These are phyloP conservation scores for Paramyrothecium roridum DNA, from an alignment of 2,329 filamentous ascomycete genomes.

Conservation along the genomic window DNA sequence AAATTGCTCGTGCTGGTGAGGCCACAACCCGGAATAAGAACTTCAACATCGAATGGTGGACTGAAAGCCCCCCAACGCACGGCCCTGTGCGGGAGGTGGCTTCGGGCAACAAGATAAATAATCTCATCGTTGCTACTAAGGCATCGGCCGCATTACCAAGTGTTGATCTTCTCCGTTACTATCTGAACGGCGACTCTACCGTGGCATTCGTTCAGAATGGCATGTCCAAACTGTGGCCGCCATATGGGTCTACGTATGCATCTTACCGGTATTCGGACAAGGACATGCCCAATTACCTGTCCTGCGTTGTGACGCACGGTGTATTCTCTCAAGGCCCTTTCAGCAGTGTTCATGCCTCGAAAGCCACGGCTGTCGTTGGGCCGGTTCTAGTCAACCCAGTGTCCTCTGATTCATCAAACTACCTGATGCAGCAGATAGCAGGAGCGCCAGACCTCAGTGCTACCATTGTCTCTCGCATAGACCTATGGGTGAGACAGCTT, in stretches of 20 bases:
- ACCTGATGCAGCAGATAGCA: conserved; percentile 39
- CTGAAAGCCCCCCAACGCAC: conserved; percentile 33
- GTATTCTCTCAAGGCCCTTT: conserved; percentile 50
- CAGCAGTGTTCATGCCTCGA: conserved; percentile 48
- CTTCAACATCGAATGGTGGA: conserved; percentile 55
- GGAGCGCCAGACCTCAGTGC: conserved; percentile 40
- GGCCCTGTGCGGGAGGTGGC: conserved; percentile 38
- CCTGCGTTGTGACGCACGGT: conserved; percentile 61
- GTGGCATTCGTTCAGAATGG: conserved; percentile 88
- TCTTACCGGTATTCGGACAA: conserved; percentile 32
- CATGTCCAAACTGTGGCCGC: conserved; percentile 66
- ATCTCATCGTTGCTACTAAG: conserved; percentile 79
- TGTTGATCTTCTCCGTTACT: conserved; percentile 51
- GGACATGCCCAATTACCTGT: conserved; percentile 64
- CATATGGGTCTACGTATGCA: conserved; percentile 41
- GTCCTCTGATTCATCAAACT: conserved; percentile 17
- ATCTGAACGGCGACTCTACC: conserved; percentile 63
- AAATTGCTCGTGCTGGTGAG: conserved; percentile 34
- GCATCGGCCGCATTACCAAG: conserved; percentile 65
- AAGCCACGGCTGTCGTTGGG: conserved; percentile 45
- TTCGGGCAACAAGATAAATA: conserved; percentile 49
- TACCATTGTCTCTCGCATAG: conserved; percentile 31
- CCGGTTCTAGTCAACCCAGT: conserved; percentile 32
- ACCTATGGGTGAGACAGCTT: conserved; percentile 64
- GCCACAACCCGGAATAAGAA: conserved; percentile 24